Base-by-base conservation (phyloP, 2,329 filamentous ascomycete genomes). In the Harringtonia aguacate region DNA sequence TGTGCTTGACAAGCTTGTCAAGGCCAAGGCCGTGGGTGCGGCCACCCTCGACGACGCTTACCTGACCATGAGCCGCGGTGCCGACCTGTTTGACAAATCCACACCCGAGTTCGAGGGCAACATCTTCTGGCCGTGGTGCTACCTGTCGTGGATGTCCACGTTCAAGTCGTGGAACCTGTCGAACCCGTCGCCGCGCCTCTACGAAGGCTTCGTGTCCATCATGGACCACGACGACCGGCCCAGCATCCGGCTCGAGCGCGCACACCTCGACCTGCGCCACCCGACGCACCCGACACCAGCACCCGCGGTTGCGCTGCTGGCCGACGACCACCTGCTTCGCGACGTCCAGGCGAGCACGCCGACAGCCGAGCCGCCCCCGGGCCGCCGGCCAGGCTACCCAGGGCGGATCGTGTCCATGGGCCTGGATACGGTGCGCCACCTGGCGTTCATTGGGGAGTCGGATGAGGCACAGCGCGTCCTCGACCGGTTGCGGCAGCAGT, bases 211-310 rank as follows among this genome's bases (percentile, higher is more conserved):
- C 47, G 61, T 72, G 31, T 61, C 64, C 34, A 62, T 73, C 5
- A 69, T 68, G 20, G 57, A 65, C 39, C 61, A 60, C 15, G 57
- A 70, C 15, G 50, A 57, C 6, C 53, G 53, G 21, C 44, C 45
- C 21, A 56, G 61, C 2, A 56, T 69, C 31, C 54, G 55, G 8
- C 55, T 76, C 8, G 68, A 75, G 40, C 61, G 64, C 28, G 74
- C 75, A 0, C 75, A 79, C 50, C 61, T 79, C 4, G 63, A 70
- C 24, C 61, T 79, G 2, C 63, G 73, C 45, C 75, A 79, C 52
- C 75, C 75, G 0, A 68, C 68, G 0, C 60, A 61, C 3, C 75
- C 75, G 0, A 64, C 66, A 22, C 63, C 69, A 20, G 56, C 60
- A 3, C 62, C 64, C 1, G 75, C 75, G 0, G 52, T 78, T 12